phyloP scores from a whole-genome alignment of 2,329 filamentous ascomycete genomes.

The Sclerotinia borealis region DNA sequence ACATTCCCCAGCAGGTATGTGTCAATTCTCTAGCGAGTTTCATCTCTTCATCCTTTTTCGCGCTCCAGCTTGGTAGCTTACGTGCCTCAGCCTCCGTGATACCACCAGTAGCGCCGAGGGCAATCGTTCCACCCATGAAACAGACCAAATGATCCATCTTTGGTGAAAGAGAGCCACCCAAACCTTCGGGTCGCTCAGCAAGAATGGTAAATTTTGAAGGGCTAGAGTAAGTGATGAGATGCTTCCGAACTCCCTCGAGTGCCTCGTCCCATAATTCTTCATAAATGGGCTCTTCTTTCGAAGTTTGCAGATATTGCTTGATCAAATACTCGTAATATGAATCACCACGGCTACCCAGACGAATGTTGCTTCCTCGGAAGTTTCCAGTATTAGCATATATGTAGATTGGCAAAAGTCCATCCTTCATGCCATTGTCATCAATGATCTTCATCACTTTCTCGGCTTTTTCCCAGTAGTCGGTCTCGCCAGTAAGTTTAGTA shows the following conservation, averaged over 20 bases:
- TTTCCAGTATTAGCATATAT: conserved; percentile 72
- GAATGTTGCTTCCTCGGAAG: conserved; percentile 80
- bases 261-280: conserved; percentile 89
- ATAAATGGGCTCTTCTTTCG: conserved; percentile 78
- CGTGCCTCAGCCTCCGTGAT: conserved; percentile 68
- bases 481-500: conserved; percentile 87
- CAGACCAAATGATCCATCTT: conserved; percentile 99
- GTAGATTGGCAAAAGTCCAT: conserved; percentile 87
- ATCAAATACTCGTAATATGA: conserved; percentile 99
- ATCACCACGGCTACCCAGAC: conserved; percentile 87
- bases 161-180: conserved; percentile 59
- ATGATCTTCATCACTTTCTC: conserved; percentile 90
- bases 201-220: conserved; percentile 80
- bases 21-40: conserved; percentile 81
- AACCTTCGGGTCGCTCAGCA: conserved; percentile 73
- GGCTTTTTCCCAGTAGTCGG: conserved; percentile 83
- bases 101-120: conserved; percentile 78
- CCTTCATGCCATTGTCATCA: conserved; percentile 71
- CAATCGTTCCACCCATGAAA: conserved; percentile 95
- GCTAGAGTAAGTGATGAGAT: conserved; percentile 84
- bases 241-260: conserved; percentile 78
- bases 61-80: conserved; percentile 65
- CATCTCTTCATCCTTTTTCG: conserved; percentile 81
- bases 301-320: conserved; percentile 96
- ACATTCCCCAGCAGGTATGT: conserved; percentile 98